Evolutionary conservation across 306 rosid species (phyloP).

Genomic region (Lupinus albus): DNA sequence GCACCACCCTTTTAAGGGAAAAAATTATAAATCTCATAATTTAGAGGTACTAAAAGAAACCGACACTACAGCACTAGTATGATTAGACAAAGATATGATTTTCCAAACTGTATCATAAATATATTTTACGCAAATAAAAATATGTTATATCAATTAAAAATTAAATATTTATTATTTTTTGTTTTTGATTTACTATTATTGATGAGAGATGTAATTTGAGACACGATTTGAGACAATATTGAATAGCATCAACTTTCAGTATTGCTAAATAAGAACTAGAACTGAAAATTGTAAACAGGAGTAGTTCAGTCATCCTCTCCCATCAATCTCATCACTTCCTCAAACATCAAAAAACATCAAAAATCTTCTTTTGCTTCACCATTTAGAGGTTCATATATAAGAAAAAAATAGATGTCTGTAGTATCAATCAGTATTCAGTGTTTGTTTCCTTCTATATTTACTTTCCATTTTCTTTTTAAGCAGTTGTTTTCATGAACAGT

Average conservation of each 20-base stretch:
- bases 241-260: too few species aligned
- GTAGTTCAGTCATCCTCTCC: constrained; percentile 61
- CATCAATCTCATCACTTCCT: constrained; percentile 67
- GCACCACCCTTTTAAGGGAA: constrained; percentile 62
- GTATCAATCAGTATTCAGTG: constrained; percentile 51
- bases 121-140: too few species aligned
- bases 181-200: too few species aligned
- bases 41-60: constrained; percentile 44
- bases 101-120: too few species aligned
- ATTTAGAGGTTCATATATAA: constrained; percentile 42
- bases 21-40: constrained; percentile 44
- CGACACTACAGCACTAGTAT: too few species aligned
- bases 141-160: too few species aligned
- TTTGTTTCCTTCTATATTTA: constrained; percentile 42
- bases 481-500: constrained; percentile 49
- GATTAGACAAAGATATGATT: too few species aligned
- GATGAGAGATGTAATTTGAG: too few species aligned
- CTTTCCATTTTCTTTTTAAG: constrained; percentile 35
- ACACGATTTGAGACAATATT: too few species aligned
- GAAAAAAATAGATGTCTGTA: background rate
- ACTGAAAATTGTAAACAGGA: constrained; percentile 47
- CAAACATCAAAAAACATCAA: background rate
- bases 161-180: too few species aligned
- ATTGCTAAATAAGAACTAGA: constrained; percentile 51
- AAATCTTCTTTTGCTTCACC: constrained; percentile 46